phyloP scores from a whole-genome alignment of 139 green algal genomes.

The Coelastrella sp. region DNA sequence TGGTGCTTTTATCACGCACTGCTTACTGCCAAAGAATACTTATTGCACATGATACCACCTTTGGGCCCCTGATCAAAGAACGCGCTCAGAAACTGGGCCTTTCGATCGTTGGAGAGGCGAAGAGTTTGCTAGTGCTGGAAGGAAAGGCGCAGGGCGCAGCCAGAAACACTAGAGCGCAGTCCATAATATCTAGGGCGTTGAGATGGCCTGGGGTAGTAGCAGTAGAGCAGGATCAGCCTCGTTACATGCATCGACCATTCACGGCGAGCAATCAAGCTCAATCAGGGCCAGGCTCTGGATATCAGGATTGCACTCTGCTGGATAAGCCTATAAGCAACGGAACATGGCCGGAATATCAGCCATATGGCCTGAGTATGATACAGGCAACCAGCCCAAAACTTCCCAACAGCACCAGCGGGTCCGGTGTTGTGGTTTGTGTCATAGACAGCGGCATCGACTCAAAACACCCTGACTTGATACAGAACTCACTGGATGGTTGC shows the following conservation, averaged over 20 bases:
- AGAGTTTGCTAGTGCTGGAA: background rate
- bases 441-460: conserved; percentile 37
- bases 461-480: conserved; percentile 32
- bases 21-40: background rate
- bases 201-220: conserved; percentile 26
- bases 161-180: background rate
- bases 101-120: background rate
- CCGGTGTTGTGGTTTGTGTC: conserved; percentile 39
- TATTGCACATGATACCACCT: background rate
- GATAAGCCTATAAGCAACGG: background rate
- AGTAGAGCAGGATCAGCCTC: conserved; percentile 29
- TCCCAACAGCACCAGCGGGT: background rate
- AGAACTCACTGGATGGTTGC: conserved; percentile 38
- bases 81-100: background rate
- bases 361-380: conserved; percentile 31
- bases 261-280: background rate
- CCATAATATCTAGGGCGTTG: background rate
- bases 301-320: background rate
- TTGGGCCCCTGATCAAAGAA: background rate
- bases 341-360: conserved; percentile 8
- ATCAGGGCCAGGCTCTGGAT: background rate
- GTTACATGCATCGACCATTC: conserved; percentile 30
- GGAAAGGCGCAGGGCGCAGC: background rate
- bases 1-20: background rate
- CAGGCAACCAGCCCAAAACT: conserved; percentile 43